Percentiles rank a stretch among this genome's conserved stretches.
Evolutionary conservation across 2,329 filamentous ascomycete species (phyloP).

Genomic region (Sclerotinia trifoliorum): DNA sequence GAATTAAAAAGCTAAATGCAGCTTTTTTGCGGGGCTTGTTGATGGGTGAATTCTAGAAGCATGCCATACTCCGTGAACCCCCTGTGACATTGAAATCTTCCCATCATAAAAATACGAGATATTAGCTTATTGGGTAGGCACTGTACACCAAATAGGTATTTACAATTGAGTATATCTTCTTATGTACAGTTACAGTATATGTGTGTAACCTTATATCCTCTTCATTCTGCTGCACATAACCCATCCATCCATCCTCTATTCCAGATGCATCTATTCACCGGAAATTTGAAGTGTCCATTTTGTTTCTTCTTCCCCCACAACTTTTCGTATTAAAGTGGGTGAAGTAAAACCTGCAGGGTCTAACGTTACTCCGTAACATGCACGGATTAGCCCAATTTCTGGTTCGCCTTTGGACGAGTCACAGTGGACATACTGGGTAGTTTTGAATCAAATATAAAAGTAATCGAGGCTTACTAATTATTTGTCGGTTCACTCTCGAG

Average conservation of each 20-base stretch:
- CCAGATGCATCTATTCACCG: neutral
- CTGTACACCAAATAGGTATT: neutral
- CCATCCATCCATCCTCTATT: neutral
- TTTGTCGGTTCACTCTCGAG: neutral
- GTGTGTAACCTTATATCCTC: neutral
- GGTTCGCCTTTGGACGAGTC: no score
- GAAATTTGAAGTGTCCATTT: neutral
- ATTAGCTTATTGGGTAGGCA: no score
- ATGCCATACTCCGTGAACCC: no score
- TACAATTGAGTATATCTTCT: neutral
- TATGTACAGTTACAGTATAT: neutral
- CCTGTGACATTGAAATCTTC: no score
- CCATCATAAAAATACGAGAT: neutral
- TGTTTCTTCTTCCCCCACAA: constrained; percentile 8
- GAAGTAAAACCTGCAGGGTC: neutral
- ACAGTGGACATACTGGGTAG: neutral
- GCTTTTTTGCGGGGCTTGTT: neutral
- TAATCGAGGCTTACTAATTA: neutral
- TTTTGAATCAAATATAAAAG: neutral
- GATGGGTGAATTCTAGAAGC: neutral
- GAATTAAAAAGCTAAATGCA: neutral
- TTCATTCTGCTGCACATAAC: neutral
- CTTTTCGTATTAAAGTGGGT: neutral
- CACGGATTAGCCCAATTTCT: neutral
- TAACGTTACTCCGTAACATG: neutral